phyloP scores from a whole-genome alignment of 495 filamentous ascomycete genomes.

The Penicillium mononematosum region DNA sequence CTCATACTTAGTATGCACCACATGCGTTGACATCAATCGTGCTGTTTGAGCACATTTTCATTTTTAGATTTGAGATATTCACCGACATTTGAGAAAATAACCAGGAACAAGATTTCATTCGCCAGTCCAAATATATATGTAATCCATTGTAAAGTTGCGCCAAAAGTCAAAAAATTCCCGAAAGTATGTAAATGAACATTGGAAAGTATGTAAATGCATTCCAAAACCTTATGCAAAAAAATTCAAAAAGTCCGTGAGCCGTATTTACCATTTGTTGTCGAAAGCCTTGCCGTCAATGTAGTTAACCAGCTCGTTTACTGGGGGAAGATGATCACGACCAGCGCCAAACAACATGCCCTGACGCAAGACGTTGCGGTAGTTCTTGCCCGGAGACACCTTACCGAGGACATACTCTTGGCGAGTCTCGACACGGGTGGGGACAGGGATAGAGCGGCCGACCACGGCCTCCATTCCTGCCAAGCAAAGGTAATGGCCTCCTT shows the following conservation, averaged over 20 bases:
- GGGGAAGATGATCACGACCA: constrained; percentile 42
- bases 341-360: constrained; percentile 51
- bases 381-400: constrained; percentile 53
- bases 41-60: background rate
- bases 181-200: constrained; percentile 2
- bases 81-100: background rate
- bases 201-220: constrained; percentile 3
- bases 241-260: background rate
- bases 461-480: constrained; percentile 55
- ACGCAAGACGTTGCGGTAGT: constrained; percentile 51
- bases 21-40: background rate
- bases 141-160: background rate
- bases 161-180: background rate
- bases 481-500: constrained; percentile 61
- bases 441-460: constrained; percentile 50
- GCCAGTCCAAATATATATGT: constrained; percentile 1
- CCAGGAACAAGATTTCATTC: background rate
- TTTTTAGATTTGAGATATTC: background rate
- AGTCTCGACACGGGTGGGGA: constrained; percentile 52
- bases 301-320: constrained; percentile 50
- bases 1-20: background rate
- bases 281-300: constrained; percentile 46
- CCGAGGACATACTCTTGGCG: constrained; percentile 48
- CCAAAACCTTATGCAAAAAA: constrained; percentile 9
- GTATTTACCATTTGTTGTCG: constrained; percentile 44